Conservation (phyloP, 108 stramenopile genomes). For the Aurantiochytrium sp. region DNA sequence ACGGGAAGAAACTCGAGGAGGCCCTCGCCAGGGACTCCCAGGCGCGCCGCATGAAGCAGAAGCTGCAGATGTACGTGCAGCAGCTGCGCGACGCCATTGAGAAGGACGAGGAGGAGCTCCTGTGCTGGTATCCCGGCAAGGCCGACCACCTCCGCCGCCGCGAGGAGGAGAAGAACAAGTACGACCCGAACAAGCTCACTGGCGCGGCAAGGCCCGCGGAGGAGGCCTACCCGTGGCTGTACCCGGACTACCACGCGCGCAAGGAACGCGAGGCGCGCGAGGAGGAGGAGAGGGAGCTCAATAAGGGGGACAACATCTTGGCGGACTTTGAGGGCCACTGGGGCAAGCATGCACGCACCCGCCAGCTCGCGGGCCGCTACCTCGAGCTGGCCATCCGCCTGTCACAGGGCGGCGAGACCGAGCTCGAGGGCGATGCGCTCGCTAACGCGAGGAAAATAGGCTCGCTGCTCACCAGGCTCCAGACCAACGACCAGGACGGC, state of each 20-base stretch:
- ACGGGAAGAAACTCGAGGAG: background rate
- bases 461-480: background rate
- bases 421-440: background rate
- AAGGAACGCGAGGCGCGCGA: background rate
- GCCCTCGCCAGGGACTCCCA: background rate
- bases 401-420: background rate
- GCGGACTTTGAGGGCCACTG: background rate
- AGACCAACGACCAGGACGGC: background rate
- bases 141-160: background rate
- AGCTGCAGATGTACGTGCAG: background rate
- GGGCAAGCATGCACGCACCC: background rate
- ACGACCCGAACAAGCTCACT: background rate
- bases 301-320: background rate
- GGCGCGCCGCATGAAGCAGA: background rate
- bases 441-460: background rate
- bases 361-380: background rate
- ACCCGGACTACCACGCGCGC: constrained; percentile 1
- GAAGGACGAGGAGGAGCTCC: background rate
- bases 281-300: constrained; percentile 26
- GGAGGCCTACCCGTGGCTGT: constrained; percentile 22
- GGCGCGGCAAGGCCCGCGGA: background rate
- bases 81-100: background rate
- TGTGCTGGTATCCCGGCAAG: constrained; percentile 25
- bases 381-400: background rate
- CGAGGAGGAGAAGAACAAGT: background rate